Base-by-base conservation (phyloP, 129 eudicot species). In the Escallonia herrerae region DNA sequence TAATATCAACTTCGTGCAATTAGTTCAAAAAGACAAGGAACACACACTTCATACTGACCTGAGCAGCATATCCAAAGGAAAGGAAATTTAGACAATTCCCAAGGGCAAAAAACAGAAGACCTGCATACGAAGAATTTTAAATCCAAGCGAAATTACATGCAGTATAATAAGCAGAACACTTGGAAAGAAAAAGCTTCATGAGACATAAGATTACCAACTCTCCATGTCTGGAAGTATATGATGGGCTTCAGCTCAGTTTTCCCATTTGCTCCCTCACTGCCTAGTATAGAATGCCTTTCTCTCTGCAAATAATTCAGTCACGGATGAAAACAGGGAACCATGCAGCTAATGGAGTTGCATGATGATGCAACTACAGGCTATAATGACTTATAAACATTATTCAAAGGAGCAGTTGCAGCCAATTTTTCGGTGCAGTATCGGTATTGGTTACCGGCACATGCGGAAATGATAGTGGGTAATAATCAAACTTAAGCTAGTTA, bases 41-140 rank as follows among this genome's bases (percentile, higher is more conserved):
- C 49, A 50, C 11, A 50, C 55, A 50, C 40, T 67, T 48, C 65
- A 45, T 37, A 68, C 95, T 77, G 58, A 91, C 98, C 95, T 93
- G 98, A 66, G 98, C 98, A 76, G 96, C 98, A 81, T 93, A 93
- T 74, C 98, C 98, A 15, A 93, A 93, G 8, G 98, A 93, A 69
- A 93, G 68, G 74, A 93, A 93, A 79, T 93, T 93, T 62, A 88
- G 89, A 76, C 95, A 85, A 68, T 93, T 93, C 69, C 98, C 96
- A 66, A 93, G 77, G 75, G 95, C 90, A 40, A 93, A 93, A 75
- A 93, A 81, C 3, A 88, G 66, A 67, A 88, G 81, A 48, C 98
- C 98, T 93, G 89, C 65, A 75, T 50, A 48, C 45, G 49, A 58
- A 70, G 33, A 50, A 42, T 65, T 37, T 60, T 11, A 13, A 49